Percentiles rank a stretch among this genome's conserved stretches.
Conservation (phyloP, 2,329 filamentous ascomycete species). For the Cordyceps pruinosa region DNA sequence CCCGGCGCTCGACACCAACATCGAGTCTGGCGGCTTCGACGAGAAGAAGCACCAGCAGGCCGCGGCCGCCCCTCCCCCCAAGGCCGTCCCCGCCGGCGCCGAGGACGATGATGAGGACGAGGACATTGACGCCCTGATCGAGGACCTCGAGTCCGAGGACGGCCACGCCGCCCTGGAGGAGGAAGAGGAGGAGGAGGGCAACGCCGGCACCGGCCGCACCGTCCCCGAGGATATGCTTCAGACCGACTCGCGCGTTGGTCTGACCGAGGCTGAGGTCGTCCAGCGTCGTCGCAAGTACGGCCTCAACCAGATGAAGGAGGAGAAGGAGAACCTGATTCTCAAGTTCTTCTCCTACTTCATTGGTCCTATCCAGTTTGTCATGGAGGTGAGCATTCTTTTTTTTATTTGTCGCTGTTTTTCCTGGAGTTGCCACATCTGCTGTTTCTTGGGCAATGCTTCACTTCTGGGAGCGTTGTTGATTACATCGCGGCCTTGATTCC, state of each 20-base stretch:
- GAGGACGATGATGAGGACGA: conserved; percentile 68
- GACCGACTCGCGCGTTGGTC: conserved; percentile 66
- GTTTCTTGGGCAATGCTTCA: conserved; percentile 1
- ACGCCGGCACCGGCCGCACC: conserved; percentile 48
- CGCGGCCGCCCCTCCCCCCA: conserved; percentile 27
- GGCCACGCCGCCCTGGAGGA: conserved; percentile 59
- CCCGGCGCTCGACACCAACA: conserved; percentile 56
- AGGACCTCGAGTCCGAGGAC: conserved; percentile 78
- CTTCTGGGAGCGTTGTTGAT: not conserved
- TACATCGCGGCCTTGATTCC: not conserved
- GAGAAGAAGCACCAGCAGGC: conserved; percentile 46
- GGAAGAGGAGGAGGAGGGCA: conserved; percentile 46
- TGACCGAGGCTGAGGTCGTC: conserved; percentile 64
- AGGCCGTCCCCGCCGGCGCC: conserved; percentile 41
- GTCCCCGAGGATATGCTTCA: conserved; percentile 70
- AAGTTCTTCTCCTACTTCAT: conserved; percentile 82
- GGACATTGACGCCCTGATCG: conserved; percentile 80
- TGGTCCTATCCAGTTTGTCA: conserved; percentile 88
- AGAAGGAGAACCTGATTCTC: conserved; percentile 76
- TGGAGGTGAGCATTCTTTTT: conserved; percentile 58
- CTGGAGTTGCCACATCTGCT: not conserved
- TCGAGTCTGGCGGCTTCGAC: conserved; percentile 58
- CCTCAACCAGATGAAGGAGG: conserved; percentile 85
- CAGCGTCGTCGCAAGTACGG: conserved; percentile 64
- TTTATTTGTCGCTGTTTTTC: conserved; percentile 7